phyloP scores from a whole-genome alignment of 2,329 filamentous ascomycete species.

The Cladobotryum protrusum region DNA sequence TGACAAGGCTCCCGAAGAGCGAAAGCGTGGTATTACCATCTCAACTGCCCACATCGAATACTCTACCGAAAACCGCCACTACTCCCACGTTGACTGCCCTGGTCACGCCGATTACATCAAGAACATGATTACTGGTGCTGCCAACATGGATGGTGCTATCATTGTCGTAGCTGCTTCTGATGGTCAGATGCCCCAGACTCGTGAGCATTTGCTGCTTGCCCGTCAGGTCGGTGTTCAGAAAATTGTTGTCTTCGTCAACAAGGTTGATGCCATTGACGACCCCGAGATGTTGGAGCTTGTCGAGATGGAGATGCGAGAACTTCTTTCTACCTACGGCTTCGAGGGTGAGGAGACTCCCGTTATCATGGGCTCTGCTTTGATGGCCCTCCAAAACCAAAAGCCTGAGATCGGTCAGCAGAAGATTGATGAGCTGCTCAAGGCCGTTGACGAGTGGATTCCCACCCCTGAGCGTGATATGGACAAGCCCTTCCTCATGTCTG shows the following conservation, averaged over 20 bases:
- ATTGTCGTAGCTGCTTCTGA: constrained; percentile 98
- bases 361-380: constrained; percentile 92
- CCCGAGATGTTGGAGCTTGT: constrained; percentile 99
- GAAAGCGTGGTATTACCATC: constrained; percentile 99
- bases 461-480: constrained; percentile 90
- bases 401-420: constrained; percentile 80
- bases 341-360: constrained; percentile 98
- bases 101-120: constrained; percentile 99
- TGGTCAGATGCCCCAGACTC: constrained; percentile 99
- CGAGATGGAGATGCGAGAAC: constrained; percentile 99
- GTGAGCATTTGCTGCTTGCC: constrained; percentile 95
- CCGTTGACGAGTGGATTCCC: constrained; percentile 94
- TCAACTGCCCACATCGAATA: constrained; percentile 98
- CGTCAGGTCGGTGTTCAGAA: constrained; percentile 97
- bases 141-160: constrained; percentile 98
- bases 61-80: constrained; percentile 87
- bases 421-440: constrained; percentile 85
- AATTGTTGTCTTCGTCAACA: constrained; percentile 99
- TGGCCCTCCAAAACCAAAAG: constrained; percentile 80
- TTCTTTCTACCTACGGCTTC: constrained; percentile 87
- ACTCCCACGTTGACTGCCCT: constrained; percentile 99
- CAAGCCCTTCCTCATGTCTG: constrained; percentile 98
- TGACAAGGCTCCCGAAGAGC: constrained; percentile 98
- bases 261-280: constrained; percentile 95
- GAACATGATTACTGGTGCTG: constrained; percentile 99